Percentiles rank a stretch among this genome's conserved stretches.
Conservation (phyloP, 768 basidiomycete species). For the Tulasnella sp. region DNA sequence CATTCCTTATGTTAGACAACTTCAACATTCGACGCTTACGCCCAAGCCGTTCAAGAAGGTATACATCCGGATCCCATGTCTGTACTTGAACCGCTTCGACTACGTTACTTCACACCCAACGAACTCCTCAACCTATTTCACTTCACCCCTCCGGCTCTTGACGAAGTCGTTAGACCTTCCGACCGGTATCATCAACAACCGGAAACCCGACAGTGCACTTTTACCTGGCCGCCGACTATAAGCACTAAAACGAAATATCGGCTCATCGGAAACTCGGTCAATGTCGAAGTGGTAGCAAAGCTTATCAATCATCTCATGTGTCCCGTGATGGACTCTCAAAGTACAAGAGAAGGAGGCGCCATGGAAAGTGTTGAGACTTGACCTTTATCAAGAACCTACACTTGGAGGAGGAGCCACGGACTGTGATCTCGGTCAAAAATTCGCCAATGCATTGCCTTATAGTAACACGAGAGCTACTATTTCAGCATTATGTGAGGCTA, state of each 20-base stretch:
- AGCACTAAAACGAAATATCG: slow-evolving; percentile 62
- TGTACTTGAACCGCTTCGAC: slow-evolving; percentile 44
- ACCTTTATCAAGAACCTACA: too few relatives aligned
- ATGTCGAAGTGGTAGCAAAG: slow-evolving; percentile 55
- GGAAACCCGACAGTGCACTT: slow-evolving; percentile 19
- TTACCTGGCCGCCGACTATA: slow-evolving; percentile 52
- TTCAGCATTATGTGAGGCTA: too few relatives aligned
- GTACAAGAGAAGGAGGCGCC: too few relatives aligned
- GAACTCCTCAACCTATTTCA: slow-evolving; percentile 62
- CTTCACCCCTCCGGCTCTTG: slow-evolving; percentile 39
- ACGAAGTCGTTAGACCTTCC: too few relatives aligned
- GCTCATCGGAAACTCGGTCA: slow-evolving; percentile 74
- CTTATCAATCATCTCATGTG: slow-evolving; percentile 46
- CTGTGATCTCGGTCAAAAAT: too few relatives aligned
- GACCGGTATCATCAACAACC: too few relatives aligned
- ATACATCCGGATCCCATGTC: slow-evolving; percentile 34
- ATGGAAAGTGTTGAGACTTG: too few relatives aligned
- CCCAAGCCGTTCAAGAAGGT: neutral
- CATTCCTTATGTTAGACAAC: slow-evolving; percentile 39
- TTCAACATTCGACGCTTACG: slow-evolving; percentile 34
- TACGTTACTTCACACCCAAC: slow-evolving; percentile 65
- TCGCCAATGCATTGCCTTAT: too few relatives aligned
- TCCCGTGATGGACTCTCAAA: too few relatives aligned
- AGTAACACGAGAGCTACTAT: too few relatives aligned
- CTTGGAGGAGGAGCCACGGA: too few relatives aligned